Percentiles rank a stretch among this genome's conserved stretches.
Evolutionary conservation across 495 filamentous ascomycete species (phyloP).

Genomic region (Talaromyces borbonicus): DNA sequence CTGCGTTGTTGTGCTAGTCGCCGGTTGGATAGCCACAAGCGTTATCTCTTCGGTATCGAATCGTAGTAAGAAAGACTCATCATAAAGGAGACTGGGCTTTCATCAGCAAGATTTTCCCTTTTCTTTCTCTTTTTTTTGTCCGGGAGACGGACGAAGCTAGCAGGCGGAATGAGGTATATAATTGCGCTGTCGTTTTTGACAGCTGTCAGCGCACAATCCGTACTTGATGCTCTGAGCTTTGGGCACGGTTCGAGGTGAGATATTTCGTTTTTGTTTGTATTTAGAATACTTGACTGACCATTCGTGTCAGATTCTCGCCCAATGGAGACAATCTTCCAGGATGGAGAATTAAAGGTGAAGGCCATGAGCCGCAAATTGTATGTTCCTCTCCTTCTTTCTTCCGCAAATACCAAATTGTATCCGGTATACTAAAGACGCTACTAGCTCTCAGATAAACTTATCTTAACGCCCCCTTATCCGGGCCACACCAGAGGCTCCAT

Average conservation of each 20-base stretch:
- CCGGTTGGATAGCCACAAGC: constrained; percentile 39
- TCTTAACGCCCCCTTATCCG: constrained; percentile 81
- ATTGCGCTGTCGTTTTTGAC: constrained; percentile 36
- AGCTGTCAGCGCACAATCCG: constrained; percentile 48
- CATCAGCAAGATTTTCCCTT: too few species aligned
- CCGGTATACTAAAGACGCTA: too few species aligned
- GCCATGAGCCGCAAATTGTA: constrained; percentile 55
- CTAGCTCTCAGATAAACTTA: constrained; percentile 79
- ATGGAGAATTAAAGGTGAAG: constrained; percentile 63
- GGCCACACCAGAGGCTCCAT: constrained; percentile 76
- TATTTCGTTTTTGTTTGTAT: neutral
- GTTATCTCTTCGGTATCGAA: constrained; percentile 33
- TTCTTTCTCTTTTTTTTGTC: too few species aligned
- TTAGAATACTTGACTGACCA: constrained; percentile 16
- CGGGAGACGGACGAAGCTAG: too few species aligned
- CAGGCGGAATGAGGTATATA: constrained; percentile 29
- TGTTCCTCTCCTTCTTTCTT: constrained; percentile 13
- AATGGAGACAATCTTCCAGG: constrained; percentile 46
- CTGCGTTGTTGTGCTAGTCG: constrained; percentile 39
- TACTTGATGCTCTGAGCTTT: constrained; percentile 65
- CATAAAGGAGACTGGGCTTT: neutral
- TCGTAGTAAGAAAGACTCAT: constrained; percentile 12
- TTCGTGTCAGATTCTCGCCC: constrained; percentile 42
- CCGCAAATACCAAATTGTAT: too few species aligned
- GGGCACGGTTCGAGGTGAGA: constrained; percentile 57